Evolutionary conservation across 345 rosid species (phyloP).

Genomic region (Ailanthus altissimus): DNA sequence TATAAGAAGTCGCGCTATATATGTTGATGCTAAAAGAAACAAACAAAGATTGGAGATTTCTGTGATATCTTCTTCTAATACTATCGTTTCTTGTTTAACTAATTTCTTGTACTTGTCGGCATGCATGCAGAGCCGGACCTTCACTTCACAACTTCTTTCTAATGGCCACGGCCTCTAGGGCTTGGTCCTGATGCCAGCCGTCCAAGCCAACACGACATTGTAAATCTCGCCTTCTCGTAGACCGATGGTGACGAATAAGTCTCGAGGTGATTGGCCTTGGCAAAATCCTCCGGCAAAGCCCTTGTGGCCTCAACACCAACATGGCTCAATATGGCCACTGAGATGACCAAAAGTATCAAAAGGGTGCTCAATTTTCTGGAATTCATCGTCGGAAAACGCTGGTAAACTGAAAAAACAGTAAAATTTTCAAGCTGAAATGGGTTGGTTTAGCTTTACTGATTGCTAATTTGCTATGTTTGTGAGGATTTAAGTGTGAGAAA

Average conservation of each 20-base stretch:
- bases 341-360: conserved; percentile 31
- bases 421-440: neutral
- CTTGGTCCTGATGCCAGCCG: conserved; percentile 45
- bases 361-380: conserved; percentile 21
- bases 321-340: conserved; percentile 27
- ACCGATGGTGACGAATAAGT: conserved; percentile 22
- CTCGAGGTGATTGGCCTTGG: conserved; percentile 27
- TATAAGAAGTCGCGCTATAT: too few relatives aligned
- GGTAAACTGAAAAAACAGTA: neutral
- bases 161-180: conserved; percentile 36
- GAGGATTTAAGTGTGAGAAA: neutral
- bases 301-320: conserved; percentile 40
- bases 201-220: conserved; percentile 38
- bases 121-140: neutral
- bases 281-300: conserved; percentile 40
- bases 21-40: too few relatives aligned
- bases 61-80: neutral
- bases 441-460: too few relatives aligned
- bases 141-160: neutral
- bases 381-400: conserved; percentile 13
- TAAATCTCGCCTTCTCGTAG: conserved; percentile 29
- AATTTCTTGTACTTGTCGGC: neutral
- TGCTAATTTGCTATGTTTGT: neutral
- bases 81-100: too few relatives aligned
- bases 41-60: too few relatives aligned